Evolutionary conservation across 306 rosid genomes (phyloP).

Genomic region (Inga leiocalycina): DNA sequence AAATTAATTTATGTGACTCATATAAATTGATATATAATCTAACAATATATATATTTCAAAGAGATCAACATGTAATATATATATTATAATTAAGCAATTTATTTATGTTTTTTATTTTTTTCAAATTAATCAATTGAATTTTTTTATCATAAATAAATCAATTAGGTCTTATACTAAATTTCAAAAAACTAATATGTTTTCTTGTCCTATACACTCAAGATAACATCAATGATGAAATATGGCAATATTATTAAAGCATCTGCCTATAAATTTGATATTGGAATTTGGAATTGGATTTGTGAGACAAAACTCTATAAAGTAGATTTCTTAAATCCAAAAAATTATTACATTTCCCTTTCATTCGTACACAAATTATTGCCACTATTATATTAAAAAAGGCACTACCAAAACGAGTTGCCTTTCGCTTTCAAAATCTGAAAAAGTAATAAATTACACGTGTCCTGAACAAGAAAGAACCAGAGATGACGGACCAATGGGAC

Average conservation of each 20-base stretch:
- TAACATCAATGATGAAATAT: background rate
- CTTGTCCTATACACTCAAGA: background rate
- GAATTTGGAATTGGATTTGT: background rate
- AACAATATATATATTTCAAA: no score
- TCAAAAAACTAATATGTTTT: background rate
- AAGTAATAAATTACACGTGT: background rate
- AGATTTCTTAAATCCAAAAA: background rate
- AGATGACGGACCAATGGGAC: constrained; percentile 13
- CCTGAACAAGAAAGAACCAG: background rate
- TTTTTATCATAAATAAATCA: no score
- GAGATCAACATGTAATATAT: no score
- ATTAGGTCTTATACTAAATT: no score
- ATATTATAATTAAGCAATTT: no score
- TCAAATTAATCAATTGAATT: no score
- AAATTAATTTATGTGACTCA: no score
- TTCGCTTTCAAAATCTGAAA: background rate
- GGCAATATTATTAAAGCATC: background rate
- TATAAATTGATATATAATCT: no score
- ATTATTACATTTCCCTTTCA: background rate
- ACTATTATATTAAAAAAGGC: background rate
- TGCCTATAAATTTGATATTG: background rate
- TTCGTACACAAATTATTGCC: background rate
- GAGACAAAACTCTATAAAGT: background rate
- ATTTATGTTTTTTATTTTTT: no score
- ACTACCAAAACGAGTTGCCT: background rate